Percentiles rank a stretch among this genome's conserved stretches.
Conservation (phyloP, 371 early-diverging fungal species). For the Batrachochytrium dendrobatidis region DNA sequence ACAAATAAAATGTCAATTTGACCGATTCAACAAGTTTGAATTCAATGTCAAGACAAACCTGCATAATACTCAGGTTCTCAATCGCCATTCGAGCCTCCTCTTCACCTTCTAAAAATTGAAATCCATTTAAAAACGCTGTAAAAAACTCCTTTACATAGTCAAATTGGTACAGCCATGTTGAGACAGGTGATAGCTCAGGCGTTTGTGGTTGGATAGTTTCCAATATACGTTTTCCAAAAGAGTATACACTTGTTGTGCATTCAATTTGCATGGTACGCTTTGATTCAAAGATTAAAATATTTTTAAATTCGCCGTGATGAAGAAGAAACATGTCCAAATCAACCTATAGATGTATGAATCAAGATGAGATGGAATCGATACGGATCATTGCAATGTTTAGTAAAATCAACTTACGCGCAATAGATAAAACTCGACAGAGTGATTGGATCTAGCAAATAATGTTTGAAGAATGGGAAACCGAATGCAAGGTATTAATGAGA, state of each 20-base stretch:
- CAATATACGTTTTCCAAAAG: constrained; percentile 54
- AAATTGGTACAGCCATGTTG: constrained; percentile 10
- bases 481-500: not conserved
- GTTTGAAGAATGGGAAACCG: not conserved
- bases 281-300: constrained; percentile 46
- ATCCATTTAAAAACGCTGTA: constrained; percentile 13
- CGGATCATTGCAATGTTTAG: not conserved
- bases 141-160: constrained; percentile 18
- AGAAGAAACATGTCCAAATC: constrained; percentile 8
- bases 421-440: not conserved
- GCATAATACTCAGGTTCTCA: constrained; percentile 18
- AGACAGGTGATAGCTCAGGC: no score
- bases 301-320: constrained; percentile 12
- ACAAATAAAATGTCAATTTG: not conserved
- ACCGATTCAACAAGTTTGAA: not conserved
- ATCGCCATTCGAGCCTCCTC: constrained; percentile 13
- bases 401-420: not conserved
- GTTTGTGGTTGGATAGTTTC: constrained; percentile 49
- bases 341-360: constrained; percentile 3
- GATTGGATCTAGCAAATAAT: not conserved
- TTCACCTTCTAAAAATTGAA: constrained; percentile 10
- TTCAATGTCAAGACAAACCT: constrained; percentile 7
- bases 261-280: constrained; percentile 42
- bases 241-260: constrained; percentile 56
- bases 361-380: not conserved